Evolutionary conservation across 108 stramenopile genomes (phyloP).

Genomic region (Skeletonema menzelii): DNA sequence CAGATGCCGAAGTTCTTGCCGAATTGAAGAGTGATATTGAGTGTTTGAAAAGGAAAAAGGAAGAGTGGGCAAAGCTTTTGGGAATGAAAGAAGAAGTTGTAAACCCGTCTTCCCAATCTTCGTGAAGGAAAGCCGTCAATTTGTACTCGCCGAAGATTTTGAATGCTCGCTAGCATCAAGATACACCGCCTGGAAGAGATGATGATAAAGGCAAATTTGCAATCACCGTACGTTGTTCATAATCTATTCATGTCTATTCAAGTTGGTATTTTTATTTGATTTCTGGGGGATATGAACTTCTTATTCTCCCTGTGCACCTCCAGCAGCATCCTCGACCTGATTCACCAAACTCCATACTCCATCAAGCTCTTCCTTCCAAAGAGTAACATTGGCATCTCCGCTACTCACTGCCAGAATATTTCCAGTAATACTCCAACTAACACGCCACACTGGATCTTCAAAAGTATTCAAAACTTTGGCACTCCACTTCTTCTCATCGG

Average conservation of each 20-base stretch:
- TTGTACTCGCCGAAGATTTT: too few species aligned
- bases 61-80: constrained; percentile 4
- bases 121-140: not conserved
- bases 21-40: constrained; percentile 7
- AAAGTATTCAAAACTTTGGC: constrained; percentile 77
- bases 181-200: too few species aligned
- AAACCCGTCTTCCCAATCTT: not conserved
- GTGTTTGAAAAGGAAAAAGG: constrained; percentile 10
- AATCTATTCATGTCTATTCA: not conserved
- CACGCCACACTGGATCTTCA: constrained; percentile 96
- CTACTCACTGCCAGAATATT: constrained; percentile 96
- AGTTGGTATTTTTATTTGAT: not conserved
- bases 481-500: constrained; percentile 65
- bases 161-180: too few species aligned
- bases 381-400: constrained; percentile 91
- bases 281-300: not conserved
- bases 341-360: constrained; percentile 75
- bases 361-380: constrained; percentile 94
- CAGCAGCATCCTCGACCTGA: constrained; percentile 53
- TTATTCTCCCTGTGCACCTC: not conserved
- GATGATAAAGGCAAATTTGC: too few species aligned
- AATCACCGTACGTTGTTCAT: too few species aligned
- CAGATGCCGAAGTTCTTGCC: not conserved
- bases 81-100: not conserved
- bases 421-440: constrained; percentile 97